Percentiles rank a stretch among this genome's conserved stretches.
These are phyloP conservation scores for Streptanthus diversifolius DNA, from an alignment of 345 rosid genomes.

Conservation along the genomic window DNA sequence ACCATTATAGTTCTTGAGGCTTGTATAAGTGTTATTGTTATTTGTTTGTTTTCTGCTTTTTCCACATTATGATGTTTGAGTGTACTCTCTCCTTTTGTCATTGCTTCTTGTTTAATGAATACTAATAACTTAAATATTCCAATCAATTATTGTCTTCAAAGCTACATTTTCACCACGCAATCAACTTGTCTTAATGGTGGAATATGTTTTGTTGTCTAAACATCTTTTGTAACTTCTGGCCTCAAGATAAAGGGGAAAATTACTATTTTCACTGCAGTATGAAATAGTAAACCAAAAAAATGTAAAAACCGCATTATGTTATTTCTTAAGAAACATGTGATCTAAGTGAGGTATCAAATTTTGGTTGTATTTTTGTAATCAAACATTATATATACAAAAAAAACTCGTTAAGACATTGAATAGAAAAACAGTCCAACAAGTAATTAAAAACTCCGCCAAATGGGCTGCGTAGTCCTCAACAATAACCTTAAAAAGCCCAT, in stretches of 20 bases:
- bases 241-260: background rate
- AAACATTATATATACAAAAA: no score
- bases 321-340: no score
- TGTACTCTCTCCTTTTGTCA: background rate
- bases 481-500: background rate
- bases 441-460: no score
- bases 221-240: background rate
- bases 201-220: background rate
- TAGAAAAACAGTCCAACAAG: no score
- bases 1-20: conserved; percentile 12
- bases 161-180: background rate
- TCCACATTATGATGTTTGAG: background rate
- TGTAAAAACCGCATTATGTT: no score
- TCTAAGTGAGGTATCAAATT: no score
- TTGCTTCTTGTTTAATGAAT: conserved; percentile 10
- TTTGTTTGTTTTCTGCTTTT: background rate
- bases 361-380: no score
- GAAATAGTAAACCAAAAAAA: background rate
- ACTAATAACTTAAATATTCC: conserved; percentile 2
- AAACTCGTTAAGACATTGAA: no score
- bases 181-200: background rate
- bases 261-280: background rate
- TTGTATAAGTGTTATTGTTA: conserved; percentile 17
- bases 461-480: background rate
- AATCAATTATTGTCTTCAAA: background rate